Evolutionary conservation across 2,329 filamentous ascomycete species (phyloP), one percentile per base, ranked within the genome.

Genomic region (Lecanicillium sp.): DNA sequence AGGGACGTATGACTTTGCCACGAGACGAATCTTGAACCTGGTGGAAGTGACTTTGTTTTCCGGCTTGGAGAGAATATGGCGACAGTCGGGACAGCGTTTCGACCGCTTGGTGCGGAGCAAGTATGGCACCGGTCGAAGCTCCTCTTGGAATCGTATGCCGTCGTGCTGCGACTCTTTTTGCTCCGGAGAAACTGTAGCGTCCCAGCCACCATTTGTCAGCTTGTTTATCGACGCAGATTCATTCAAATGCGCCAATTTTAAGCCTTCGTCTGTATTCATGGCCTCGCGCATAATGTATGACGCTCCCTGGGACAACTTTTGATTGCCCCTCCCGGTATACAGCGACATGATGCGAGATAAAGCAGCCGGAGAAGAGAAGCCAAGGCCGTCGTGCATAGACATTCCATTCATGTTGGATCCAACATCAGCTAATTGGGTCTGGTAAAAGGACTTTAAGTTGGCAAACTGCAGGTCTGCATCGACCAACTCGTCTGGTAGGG

Each of bases 51-150:
- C 81, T 60, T 96, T 98, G 43, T 81, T 77, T 61, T 98, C 92
- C 12, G 90, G 92, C 58, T 94, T 94, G 44, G 87, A 85, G 50
- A 98, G 83, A 55, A 96, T 95, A 64, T 96, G 90, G 11, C 92
- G 83, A 63, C 92, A 98, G 9, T 82, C 75, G 36, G 86, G 83
- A 60, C 92, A 98, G 33, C 92, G 85, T 64, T 95, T 96, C 15
- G 87, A 88, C 28, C 90, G 83, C 56, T 95, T 95, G 0, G 90
- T 94, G 41, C 87, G 82, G 12, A 98, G 76, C 3, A 94, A 73
- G 13, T 85, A 83, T 0, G 89, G 82, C 12, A 89, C 73, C 1
- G 92, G 92, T 19, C 86, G 81, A 5, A 96, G 75, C 15, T 90
- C 78, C 38, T 81, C 73, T 2, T 76, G 63, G 54, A 92, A 89